Base-by-base conservation (phyloP, 2,329 filamentous ascomycete genomes). In the Alternaria consortialis region DNA sequence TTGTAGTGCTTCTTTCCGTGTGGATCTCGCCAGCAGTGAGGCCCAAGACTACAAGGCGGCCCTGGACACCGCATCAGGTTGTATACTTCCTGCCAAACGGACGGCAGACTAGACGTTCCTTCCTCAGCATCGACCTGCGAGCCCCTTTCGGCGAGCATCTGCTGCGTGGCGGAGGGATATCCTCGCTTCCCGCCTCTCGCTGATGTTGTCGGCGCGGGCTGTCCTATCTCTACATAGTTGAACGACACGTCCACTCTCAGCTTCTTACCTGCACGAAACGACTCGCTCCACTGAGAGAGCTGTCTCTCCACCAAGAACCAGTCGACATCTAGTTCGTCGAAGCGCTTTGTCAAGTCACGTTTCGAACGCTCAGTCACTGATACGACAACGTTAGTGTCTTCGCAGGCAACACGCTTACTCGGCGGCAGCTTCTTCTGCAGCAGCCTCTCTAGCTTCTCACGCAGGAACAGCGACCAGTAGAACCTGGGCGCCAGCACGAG, bases 21-120 rank as follows among this genome's bases (percentile, higher is more conserved):
- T 20, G 73, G 72, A 58, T 79, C 72, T 40, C 67, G 61, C 76
- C 70, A 80, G 66, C 71, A 79, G 58, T 78, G 66, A 39, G 69
- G 69, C 25, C 71, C 69, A 43, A 66, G 62, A 43, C 71, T 44
- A 57, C 68, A 79, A 42, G 63, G 69, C 53, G 63, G 59, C 12
- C 72, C 66, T 52, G 69, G 69, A 52, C 71, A 80, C 27, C 67
- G 72, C 58, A 80, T 74, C 13, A 70, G 39, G 37, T 42, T 62
- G 59, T 80, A 79, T 7, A 79, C 70, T 39, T 74, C 59, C n/a
- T 59, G 52, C 72, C 66, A 79, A 62, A 70, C 53, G 23, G 71
- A 70, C 48, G 71, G 65, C 52, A 68, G 57, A 42, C 73, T 68
- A 32, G 27, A 17, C 6, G n/a, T 34, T 15, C 31, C 47, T 53